Evolutionary conservation across 345 rosid genomes (phyloP), one percentile per base, ranked within the genome.

Genomic region (Citrus australasica): DNA sequence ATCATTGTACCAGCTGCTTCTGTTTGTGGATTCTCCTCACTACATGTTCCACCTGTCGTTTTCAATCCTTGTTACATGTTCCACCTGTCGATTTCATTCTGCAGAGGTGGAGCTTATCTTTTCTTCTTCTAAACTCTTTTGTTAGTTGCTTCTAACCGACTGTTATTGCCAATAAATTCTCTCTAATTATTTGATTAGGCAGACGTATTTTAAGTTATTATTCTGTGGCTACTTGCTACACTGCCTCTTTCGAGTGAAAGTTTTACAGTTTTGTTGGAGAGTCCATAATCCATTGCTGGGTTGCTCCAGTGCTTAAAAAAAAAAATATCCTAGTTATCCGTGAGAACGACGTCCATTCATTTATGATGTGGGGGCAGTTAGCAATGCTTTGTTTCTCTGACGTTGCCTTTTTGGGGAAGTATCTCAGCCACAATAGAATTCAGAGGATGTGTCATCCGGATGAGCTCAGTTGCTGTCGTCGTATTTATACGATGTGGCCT

Each of bases 1-100:
- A 74, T 65, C 35, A 46, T 11, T 60, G 84, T 82, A 74, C 73
- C 42, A 25, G 62, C 37, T 70, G 55, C 67, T 69, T 75, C 64
- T 63, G 59, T 72, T 79, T 64, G 33, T 62, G 72, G 73, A 53
- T 74, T 82, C 65, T 69, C 77, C 73, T 32, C 25, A 35, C n/a
- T 51, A 38, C 28, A 74, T 74, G 53, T 75, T 79, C 64, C 78
- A 33, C 59, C 32, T 51, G 75, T 74, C 82, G 21, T 46, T 59
- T 67, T 79, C 16, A 11, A 11, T 69, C 80, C 73, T 32, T 24
- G 28, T 38, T 51, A 38, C 37, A 68, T 74, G 37, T 75, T 79
- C 64, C 78, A 32, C 59, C 24, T 51, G 75, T 74, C 82, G 21
- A 46, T 46, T 67, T 68, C 82, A 59, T 56, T 48, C 22, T 51